Percentiles rank a stretch among this genome's conserved stretches.
Conservation (phyloP, 1,284 basidiomycete genomes). For the Sphaerobolus stellatus region DNA sequence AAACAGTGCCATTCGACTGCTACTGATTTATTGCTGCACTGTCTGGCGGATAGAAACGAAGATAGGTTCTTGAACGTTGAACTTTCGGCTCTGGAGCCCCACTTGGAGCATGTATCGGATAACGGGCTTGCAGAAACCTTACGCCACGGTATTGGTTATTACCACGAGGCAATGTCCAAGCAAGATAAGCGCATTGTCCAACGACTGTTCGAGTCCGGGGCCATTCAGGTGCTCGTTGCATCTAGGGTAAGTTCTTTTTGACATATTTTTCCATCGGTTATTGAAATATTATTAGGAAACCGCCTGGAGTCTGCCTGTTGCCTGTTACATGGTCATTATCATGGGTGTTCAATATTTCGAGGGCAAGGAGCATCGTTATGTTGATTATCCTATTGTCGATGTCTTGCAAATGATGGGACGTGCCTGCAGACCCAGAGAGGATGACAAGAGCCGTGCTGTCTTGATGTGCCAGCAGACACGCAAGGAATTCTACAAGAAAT, state of each 20-base stretch:
- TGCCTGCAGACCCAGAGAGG: slow-evolving; percentile 86
- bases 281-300: slow-evolving; percentile 61
- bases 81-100: slow-evolving; percentile 78
- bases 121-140: slow-evolving; percentile 77
- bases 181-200: slow-evolving; percentile 94
- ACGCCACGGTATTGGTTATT: slow-evolving; percentile 91
- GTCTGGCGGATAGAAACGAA: slow-evolving; percentile 82
- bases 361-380: slow-evolving; percentile 94
- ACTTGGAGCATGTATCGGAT: slow-evolving; percentile 85
- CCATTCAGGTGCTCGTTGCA: slow-evolving; percentile 92
- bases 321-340: slow-evolving; percentile 96
- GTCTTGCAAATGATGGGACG: slow-evolving; percentile 99
- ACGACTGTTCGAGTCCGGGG: slow-evolving; percentile 90
- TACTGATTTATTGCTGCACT: slow-evolving; percentile 89
- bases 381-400: slow-evolving; percentile 97
- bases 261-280: background rate
- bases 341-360: slow-evolving; percentile 98
- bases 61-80: slow-evolving; percentile 92
- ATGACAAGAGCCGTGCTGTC: slow-evolving; percentile 87
- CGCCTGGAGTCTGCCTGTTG: slow-evolving; percentile 92
- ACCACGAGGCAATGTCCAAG: slow-evolving; percentile 90
- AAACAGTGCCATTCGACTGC: slow-evolving; percentile 93
- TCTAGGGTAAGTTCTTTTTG: slow-evolving; percentile 64
- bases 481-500: slow-evolving; percentile 99
- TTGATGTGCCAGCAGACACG: slow-evolving; percentile 96